These are phyloP conservation scores for Picea sitchensis DNA, from an alignment of 75 land plant species.

Conservation along the genomic window DNA sequence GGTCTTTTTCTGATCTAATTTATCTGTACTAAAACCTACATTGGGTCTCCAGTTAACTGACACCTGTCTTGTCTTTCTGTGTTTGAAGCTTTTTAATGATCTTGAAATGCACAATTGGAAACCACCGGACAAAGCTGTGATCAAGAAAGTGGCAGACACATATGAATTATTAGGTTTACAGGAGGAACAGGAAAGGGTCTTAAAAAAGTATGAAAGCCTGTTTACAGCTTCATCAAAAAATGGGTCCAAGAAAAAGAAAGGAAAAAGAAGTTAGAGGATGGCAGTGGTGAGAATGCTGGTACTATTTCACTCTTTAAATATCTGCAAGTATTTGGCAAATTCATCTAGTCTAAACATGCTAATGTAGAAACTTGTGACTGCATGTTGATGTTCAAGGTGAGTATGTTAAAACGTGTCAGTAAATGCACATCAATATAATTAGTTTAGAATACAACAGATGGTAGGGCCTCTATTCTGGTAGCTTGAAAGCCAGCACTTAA, in stretches of 20 bases:
- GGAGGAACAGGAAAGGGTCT: conserved; percentile 46
- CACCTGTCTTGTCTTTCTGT: not conserved
- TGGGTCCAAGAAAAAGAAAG: conserved; percentile 16
- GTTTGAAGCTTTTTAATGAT: conserved; percentile 48
- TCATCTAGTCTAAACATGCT: not conserved
- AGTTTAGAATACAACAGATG: not conserved
- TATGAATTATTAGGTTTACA: conserved; percentile 50
- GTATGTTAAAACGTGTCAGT: not conserved
- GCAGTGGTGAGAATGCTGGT: not conserved
- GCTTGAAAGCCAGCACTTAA: not conserved
- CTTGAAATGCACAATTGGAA: conserved; percentile 55
- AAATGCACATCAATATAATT: not conserved
- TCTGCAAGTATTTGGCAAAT: not conserved
- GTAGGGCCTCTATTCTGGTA: not conserved
- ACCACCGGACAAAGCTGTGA: conserved; percentile 52
- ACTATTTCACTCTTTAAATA: not conserved
- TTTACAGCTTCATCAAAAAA: conserved; percentile 17
- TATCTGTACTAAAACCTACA: too few relatives aligned
- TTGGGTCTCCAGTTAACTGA: too few relatives aligned
- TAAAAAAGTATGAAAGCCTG: conserved; percentile 45
- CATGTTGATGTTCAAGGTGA: not conserved
- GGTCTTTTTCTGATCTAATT: too few relatives aligned
- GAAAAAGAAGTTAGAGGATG: not conserved
- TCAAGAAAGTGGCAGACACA: conserved; percentile 58
- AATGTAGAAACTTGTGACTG: not conserved